A percentile compares a stretch with the other conserved stretches of the same genome.
Evolutionary conservation across 768 basidiomycete genomes (phyloP).

Genomic region (Russula foetens): DNA sequence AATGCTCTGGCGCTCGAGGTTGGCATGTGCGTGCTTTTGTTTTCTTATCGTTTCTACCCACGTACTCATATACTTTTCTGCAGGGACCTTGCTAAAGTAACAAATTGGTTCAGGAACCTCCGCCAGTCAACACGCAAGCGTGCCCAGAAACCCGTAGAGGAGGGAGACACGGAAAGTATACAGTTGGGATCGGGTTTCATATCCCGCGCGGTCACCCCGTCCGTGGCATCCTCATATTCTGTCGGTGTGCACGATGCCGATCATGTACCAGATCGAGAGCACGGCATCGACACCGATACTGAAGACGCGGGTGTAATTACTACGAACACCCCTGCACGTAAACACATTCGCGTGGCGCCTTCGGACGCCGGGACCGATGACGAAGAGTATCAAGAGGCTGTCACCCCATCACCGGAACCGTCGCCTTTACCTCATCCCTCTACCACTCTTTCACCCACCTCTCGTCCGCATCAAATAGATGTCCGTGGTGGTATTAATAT

Average conservation of each 20-base stretch:
- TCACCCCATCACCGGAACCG: constrained; percentile 59
- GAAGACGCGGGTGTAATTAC: constrained; percentile 2
- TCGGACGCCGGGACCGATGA: constrained; percentile 27
- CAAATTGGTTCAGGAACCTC: constrained; percentile 84
- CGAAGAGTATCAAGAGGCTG: constrained; percentile 66
- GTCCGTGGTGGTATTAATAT: constrained; percentile 28
- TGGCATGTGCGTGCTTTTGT: constrained; percentile 42
- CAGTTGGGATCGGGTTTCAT: constrained; percentile 33
- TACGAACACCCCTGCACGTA: background rate
- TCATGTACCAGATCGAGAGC: constrained; percentile 20
- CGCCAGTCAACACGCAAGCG: constrained; percentile 75
- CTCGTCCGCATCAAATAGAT: constrained; percentile 22
- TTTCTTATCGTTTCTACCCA: constrained; percentile 2
- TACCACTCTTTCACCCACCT: constrained; percentile 19
- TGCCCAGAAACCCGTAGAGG: constrained; percentile 43
- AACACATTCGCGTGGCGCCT: constrained; percentile 9
- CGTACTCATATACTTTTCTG: constrained; percentile 21
- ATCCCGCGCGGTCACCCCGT: constrained; percentile 50
- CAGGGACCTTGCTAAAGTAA: constrained; percentile 72
- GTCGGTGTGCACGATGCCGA: constrained; percentile 36
- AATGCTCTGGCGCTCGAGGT: constrained; percentile 64
- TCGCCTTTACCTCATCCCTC: constrained; percentile 29
- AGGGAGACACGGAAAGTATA: constrained; percentile 28
- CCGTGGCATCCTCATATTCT: constrained; percentile 41
- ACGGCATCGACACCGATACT: constrained; percentile 46